Evolutionary conservation across 305 asterid species (phyloP).

Genomic region (Andrographis paniculata): DNA sequence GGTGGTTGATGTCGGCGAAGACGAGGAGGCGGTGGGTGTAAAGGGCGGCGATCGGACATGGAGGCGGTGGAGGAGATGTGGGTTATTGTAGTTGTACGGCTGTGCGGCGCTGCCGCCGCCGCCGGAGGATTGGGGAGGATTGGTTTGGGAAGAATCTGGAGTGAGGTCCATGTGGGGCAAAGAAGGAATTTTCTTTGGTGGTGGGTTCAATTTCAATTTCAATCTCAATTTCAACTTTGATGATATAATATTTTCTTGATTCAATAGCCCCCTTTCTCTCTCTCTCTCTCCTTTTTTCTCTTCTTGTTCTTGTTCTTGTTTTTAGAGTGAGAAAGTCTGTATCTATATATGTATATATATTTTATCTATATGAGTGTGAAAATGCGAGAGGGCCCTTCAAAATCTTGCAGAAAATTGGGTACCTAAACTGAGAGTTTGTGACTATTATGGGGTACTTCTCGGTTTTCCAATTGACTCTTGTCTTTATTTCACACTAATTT

Average conservation of each 20-base stretch:
- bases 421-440: constrained; percentile 27
- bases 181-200: constrained; percentile 29
- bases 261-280: neutral
- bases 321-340: constrained; percentile 9
- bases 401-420: constrained; percentile 21
- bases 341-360: too few species aligned
- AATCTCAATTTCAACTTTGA: neutral
- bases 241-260: constrained; percentile 32
- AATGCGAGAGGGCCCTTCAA: neutral
- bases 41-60: neutral
- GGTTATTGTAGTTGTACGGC: constrained; percentile 19
- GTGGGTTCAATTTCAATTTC: constrained; percentile 42
- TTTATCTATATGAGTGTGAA: too few species aligned
- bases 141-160: constrained; percentile 29
- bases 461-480: constrained; percentile 32
- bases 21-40: constrained; percentile 4
- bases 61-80: constrained; percentile 34
- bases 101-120: constrained; percentile 17
- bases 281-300: neutral
- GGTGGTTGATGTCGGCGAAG: constrained; percentile 19
- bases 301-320: too few species aligned
- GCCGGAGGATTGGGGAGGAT: constrained; percentile 23
- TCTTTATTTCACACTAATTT: constrained; percentile 17
- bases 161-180: constrained; percentile 59
- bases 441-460: constrained; percentile 24